Conservation (phyloP, 2,329 filamentous ascomycete species). For the Chalaropsis thielavioides region DNA sequence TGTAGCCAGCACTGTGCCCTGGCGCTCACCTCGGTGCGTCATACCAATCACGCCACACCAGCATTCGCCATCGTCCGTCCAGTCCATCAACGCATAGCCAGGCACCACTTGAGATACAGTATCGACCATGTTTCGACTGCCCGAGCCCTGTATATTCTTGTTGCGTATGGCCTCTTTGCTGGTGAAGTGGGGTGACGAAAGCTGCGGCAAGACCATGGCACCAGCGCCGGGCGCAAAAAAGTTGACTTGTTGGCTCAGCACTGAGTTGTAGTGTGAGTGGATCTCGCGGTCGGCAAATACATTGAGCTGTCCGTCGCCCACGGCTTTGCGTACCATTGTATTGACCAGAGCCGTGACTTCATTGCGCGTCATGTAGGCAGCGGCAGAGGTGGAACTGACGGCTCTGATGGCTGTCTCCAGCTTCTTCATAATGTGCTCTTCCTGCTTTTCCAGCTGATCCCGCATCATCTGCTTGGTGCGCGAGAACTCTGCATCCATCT, state of each 20-base stretch:
- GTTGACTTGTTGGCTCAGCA: slow-evolving; percentile 49
- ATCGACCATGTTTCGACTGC: slow-evolving; percentile 2
- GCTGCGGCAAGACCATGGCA: slow-evolving; percentile 44
- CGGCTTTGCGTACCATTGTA: slow-evolving; percentile 29
- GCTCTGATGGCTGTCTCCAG: slow-evolving; percentile 20
- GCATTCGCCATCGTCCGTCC: slow-evolving; percentile 72
- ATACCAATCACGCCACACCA: slow-evolving; percentile 54
- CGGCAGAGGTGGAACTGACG: slow-evolving; percentile 6
- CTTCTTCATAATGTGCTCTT: slow-evolving; percentile 24
- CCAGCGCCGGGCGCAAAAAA: slow-evolving; percentile 55
- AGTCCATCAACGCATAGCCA: slow-evolving; percentile 45
- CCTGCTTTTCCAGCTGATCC: slow-evolving; percentile 28
- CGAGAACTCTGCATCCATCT: slow-evolving; percentile 29
- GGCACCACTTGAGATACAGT: slow-evolving; percentile 24
- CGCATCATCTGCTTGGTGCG: slow-evolving; percentile 28
- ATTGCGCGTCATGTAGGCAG: slow-evolving; percentile 25
- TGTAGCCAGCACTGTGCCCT: slow-evolving; percentile 52
- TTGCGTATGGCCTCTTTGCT: slow-evolving; percentile 15
- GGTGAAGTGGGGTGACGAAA: slow-evolving; percentile 45
- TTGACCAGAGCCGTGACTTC: slow-evolving; percentile 32
- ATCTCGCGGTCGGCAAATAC: slow-evolving; percentile 35
- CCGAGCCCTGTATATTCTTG: not conserved
- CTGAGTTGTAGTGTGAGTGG: slow-evolving; percentile 29
- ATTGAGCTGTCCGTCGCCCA: slow-evolving; percentile 34
- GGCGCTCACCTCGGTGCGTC: slow-evolving; percentile 28